Conservation (phyloP, 2,329 filamentous ascomycete species). For the Ceratocystis albifundus region DNA sequence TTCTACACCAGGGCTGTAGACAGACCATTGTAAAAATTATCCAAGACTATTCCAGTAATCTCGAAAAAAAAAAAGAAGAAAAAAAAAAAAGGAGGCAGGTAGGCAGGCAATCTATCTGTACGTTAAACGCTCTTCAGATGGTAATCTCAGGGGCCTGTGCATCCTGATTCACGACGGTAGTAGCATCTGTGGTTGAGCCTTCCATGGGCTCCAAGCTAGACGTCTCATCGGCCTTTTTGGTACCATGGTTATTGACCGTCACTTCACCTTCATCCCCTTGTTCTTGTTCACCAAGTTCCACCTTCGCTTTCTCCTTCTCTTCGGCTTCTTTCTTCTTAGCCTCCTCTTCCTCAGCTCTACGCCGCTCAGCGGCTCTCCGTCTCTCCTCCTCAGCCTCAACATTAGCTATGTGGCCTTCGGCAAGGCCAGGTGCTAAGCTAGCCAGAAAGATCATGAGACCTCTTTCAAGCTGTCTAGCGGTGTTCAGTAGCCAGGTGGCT, state of each 20-base stretch:
- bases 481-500: slow-evolving; percentile 39
- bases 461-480: slow-evolving; percentile 38
- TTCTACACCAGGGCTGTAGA: no score
- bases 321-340: slow-evolving; percentile 24
- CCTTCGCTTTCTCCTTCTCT: slow-evolving; percentile 9
- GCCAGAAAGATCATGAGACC: slow-evolving; percentile 52
- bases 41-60: slow-evolving; percentile 1
- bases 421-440: slow-evolving; percentile 54
- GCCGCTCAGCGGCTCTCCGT: slow-evolving; percentile 33
- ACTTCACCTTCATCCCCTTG: background rate
- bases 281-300: background rate
- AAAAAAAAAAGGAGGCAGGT: no score
- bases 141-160: slow-evolving; percentile 2
- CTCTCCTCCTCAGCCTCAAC: slow-evolving; percentile 43
- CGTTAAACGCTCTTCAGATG: background rate
- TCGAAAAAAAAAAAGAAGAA: no score
- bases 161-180: slow-evolving; percentile 9
- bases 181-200: slow-evolving; percentile 7
- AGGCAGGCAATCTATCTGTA: background rate
- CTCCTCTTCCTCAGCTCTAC: slow-evolving; percentile 26
- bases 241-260: background rate
- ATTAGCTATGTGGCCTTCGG: slow-evolving; percentile 52
- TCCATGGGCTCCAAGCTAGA: background rate
- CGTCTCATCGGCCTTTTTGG: background rate
- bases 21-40: no score